Evolutionary conservation across 768 basidiomycete species (phyloP), one percentile per base, ranked within the genome.

Genomic region (Termitomyces sp.): DNA sequence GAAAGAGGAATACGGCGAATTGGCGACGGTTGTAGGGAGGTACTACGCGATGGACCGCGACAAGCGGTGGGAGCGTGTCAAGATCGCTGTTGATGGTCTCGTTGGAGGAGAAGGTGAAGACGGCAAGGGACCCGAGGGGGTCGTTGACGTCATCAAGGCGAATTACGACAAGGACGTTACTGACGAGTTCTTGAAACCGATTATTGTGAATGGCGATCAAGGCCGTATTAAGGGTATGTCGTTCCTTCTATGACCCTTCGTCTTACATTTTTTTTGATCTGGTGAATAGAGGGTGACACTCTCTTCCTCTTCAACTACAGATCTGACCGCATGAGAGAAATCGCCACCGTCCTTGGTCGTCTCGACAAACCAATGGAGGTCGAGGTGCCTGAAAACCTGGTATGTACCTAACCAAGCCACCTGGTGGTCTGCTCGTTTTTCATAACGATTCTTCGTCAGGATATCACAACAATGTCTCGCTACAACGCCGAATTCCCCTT

Each of bases 21-120:
- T 98, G 49, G 87, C 91, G 6, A 94, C 93, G 7, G 79, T 96
- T 51, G 76, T 94, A 43, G 94, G 94, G 6, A 75, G 95, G 53
- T 98, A 98, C 79, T 98, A 95, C 64, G 94, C 93, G 33, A 96
- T 96, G 94, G 94, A 96, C 74, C 85, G 93, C 40, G 94, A 96
- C 72, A 95, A 95, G 80, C 85, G 94, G 48, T 98, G 94, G 94
- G 94, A 98, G 70, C 81, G 94, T 36, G 71, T 98, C 69, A 92
- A 93, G 79, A 78, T 92, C 60, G 94, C 94, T 4, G 80, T 95
- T 1, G 93, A 96, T 40, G 91, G 86, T 3, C 80, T 98, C 45
- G 81, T 93, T 6, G 78, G 82, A 42, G 94, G 94, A 7, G 86
- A 84, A 50, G 79, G 79, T 18, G 77, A 83, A 61, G 74, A 75